Conservation (phyloP, 345 rosid genomes). For the Isatis tinctoria region DNA sequence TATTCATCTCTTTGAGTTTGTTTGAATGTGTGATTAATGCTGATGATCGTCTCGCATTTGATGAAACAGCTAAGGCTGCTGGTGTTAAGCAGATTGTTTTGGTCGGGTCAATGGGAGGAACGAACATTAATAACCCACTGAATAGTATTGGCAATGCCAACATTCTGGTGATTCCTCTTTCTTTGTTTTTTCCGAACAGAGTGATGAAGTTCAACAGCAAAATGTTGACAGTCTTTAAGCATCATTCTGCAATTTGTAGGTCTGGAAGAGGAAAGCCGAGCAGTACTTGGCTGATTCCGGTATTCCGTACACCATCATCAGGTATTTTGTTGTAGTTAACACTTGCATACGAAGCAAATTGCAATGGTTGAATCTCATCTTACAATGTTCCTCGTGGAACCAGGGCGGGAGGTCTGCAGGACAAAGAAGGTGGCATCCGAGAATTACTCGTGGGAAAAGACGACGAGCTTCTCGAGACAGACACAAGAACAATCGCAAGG, state of each 20-base stretch:
- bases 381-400: not conserved
- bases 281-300: slow-evolving; percentile 95
- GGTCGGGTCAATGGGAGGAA: slow-evolving; percentile 99
- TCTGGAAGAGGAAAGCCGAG: slow-evolving; percentile 99
- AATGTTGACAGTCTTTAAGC: not conserved
- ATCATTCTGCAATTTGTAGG: slow-evolving; percentile 33
- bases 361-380: not conserved
- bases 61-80: slow-evolving; percentile 67
- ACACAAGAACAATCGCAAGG: slow-evolving; percentile 65
- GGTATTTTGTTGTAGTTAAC: slow-evolving; percentile 35
- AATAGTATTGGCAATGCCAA: slow-evolving; percentile 93
- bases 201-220: not conserved
- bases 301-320: slow-evolving; percentile 88
- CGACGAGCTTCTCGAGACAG: slow-evolving; percentile 94
- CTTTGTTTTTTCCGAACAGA: not conserved
- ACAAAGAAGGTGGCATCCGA: slow-evolving; percentile 78
- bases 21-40: not conserved
- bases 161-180: slow-evolving; percentile 56
- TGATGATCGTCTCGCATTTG: not conserved
- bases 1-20: not conserved
- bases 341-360: not conserved
- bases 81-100: slow-evolving; percentile 95
- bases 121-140: slow-evolving; percentile 60
- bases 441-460: slow-evolving; percentile 83
- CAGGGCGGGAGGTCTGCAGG: slow-evolving; percentile 97